Evolutionary conservation across 164 flowering plant genomes (phyloP), one percentile per base, ranked within the genome.

Genomic region (Taxillus chinensis): DNA sequence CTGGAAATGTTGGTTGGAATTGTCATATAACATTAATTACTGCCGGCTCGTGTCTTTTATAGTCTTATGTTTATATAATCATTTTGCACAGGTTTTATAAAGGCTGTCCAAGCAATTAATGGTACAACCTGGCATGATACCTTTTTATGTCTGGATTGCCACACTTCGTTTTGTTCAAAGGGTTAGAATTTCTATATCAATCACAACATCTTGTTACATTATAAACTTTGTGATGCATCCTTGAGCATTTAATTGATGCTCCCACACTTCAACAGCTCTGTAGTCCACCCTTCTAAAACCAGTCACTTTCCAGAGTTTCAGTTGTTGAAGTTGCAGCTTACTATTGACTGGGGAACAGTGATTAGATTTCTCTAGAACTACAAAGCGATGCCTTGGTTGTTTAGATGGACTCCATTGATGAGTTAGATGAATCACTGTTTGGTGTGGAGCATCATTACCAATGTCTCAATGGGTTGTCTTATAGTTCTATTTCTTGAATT

Each of bases 81-180:
- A 7, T 27, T 55, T 48, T 50, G 9, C 73, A 68, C 90, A 93
- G 99, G 90, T 77, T 71, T 87, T 67, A 68, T 85, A 39, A 93
- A 87, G 70, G 77, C 86, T 66, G 95, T 93, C 67, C 86, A 85
- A 72, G 95, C 92, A 59, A 64, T 83, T 50, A 87, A 91, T 71
- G 82, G 87, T 50, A 81, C 88, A 62, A 70, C 82, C 62, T 93
- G 99, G 99, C 90, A 87, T 55, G 93, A 91, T 43, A 79, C 90
- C 48, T 93, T 93, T 68, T 76, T 93, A 61, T 86, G 84, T 68
- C 62, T 93, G 99, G 99, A 77, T 87, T 68, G 83, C 95, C 57
- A 85, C 96, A 67, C 87, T 93, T 64, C 88, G 97, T 62, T 85
- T 83, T 74, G 90, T 90, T 71, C 97, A 93, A 74, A 86, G 99